Evolutionary conservation across 2,329 filamentous ascomycete species (phyloP).

Genomic region (Thyridium curvatum): DNA sequence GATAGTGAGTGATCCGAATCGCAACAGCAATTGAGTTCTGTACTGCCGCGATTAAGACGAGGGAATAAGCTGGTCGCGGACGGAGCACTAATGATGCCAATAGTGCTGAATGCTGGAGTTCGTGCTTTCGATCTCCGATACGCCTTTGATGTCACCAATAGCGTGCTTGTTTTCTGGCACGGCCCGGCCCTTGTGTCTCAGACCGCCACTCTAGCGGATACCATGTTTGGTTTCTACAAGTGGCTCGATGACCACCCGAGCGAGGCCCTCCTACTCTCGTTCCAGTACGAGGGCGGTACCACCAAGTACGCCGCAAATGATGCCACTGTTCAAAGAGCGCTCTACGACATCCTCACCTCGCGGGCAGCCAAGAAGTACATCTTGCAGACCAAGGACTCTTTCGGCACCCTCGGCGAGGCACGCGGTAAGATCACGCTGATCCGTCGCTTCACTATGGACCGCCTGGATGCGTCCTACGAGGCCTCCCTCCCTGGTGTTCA

Average conservation of each 20-base stretch:
- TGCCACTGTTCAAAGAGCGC: conserved; percentile 24
- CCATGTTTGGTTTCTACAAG: conserved; percentile 38
- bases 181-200: conserved; percentile 34
- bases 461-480: conserved; percentile 25
- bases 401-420: conserved; percentile 37
- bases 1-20: conserved; percentile 16
- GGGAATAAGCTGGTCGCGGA: too few species aligned
- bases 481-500: conserved; percentile 36
- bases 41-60: too few species aligned
- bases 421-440: conserved; percentile 35
- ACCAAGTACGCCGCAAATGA: conserved; percentile 20
- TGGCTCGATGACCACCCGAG: conserved; percentile 40
- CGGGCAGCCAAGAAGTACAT: conserved; percentile 31
- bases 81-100: too few species aligned
- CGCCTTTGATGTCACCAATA: conserved; percentile 37
- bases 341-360: conserved; percentile 31
- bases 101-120: conserved; percentile 35
- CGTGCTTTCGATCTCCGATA: conserved; percentile 45
- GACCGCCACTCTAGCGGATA: conserved; percentile 32
- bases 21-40: too few species aligned
- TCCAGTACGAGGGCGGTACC: conserved; percentile 37
- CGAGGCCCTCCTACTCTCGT: conserved; percentile 37
- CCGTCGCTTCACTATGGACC: conserved; percentile 36
- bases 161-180: conserved; percentile 42
- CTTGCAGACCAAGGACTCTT: conserved; percentile 40